phyloP scores from a whole-genome alignment of 805 yeast genomes.

The Monosporozyma aerobia region DNA sequence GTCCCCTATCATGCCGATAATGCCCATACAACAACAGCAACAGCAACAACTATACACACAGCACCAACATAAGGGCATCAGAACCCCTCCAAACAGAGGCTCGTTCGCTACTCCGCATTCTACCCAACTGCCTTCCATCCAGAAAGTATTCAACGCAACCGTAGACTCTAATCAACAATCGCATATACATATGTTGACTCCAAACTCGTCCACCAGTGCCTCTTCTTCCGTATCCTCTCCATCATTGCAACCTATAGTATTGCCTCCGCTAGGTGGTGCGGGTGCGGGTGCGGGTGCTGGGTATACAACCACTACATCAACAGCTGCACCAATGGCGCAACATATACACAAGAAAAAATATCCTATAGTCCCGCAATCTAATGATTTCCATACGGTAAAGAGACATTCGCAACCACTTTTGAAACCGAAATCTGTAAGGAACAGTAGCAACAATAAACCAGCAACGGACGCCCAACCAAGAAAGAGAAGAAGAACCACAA shows the following conservation, averaged over 20 bases:
- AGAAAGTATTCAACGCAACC: not conserved
- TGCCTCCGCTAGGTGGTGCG: not conserved
- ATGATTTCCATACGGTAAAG: constrained; percentile 31
- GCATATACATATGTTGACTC: not conserved
- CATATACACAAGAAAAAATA: constrained; percentile 23
- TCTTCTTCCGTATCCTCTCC: not conserved
- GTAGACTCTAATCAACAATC: not conserved
- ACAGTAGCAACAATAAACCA: not conserved
- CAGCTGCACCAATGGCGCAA: not conserved
- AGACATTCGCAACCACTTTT: not conserved
- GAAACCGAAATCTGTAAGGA: not conserved
- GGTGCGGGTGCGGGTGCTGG: not conserved
- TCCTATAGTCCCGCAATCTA: constrained; percentile 88
- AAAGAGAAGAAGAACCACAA: constrained; percentile 76
- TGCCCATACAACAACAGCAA: not conserved
- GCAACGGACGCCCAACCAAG: not conserved
- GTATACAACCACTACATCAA: not conserved
- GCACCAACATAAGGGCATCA: not conserved
- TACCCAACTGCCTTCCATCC: not conserved
- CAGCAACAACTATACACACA: not conserved
- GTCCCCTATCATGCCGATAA: not conserved
- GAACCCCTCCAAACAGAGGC: not conserved
- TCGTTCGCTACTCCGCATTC: not conserved
- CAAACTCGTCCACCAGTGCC: not conserved
- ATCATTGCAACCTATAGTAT: not conserved